Base-by-base conservation (phyloP, 129 eudicot species). In the Centaurea solstitialis region DNA sequence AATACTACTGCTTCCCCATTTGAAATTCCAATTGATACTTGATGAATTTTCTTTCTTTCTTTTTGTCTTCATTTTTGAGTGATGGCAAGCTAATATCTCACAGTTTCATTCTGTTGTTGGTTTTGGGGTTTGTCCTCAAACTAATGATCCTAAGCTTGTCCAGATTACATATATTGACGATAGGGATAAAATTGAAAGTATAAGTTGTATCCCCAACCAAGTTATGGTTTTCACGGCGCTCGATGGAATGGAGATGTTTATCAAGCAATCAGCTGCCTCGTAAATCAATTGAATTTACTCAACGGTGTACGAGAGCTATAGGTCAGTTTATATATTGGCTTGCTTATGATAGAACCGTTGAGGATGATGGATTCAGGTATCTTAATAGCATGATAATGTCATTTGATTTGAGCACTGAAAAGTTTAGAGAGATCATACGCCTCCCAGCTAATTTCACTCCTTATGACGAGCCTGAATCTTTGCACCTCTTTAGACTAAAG, bases 241-340 rank as follows among this genome's bases (percentile, higher is more conserved):
- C 26, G 0, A 85, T 87, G 30, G 66, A 33, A 15, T 88, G 87
- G 91, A 76, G 80, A 41, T 47, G 17, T 13, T 26, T 69, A 18
- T 6, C 30, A 26, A 26, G 15, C 3, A 53, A 68, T 3, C 37
- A 21, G 67, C 53, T 80, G 28, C 71, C 68, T 20, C 39, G 39
- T 82, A 41, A 15, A 28, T 68, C 83, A 35, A n/a, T 70, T 38
- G 78, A 70, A 7, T 76, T 26, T 80, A 47, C 30, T 26, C 30
- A 26, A 68, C 78, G 89, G 61, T 73, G 8, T 87, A 26, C 79
- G 68, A 87, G 64, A 38, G 82, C 79, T 67, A 47, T 88, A 9
- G 73, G 75, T 72, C 82, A 80, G 18, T 40, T 30, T 40, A 83
- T 85, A 13, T 88, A 88, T 82, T 88, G 87, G 91, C 21, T 81